These are phyloP conservation scores for Ganoderma lucidum DNA, from an alignment of 1,284 basidiomycete genomes.

Conservation along the genomic window DNA sequence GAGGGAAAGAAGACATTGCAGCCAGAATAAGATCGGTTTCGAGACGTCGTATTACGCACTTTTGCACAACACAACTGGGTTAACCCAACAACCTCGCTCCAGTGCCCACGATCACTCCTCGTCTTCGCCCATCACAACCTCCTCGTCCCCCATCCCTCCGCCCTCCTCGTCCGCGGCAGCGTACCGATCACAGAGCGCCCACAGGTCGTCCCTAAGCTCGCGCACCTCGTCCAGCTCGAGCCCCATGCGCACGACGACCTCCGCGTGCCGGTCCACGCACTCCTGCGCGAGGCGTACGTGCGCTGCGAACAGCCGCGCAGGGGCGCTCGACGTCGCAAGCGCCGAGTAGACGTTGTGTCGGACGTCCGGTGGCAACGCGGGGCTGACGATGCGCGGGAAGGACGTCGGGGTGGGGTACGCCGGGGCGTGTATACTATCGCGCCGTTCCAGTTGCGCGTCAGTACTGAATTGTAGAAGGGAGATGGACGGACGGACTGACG, in stretches of 20 bases:
- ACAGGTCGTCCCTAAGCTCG: constrained; percentile 42
- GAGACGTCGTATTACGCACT: background rate
- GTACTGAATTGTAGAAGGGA: too few species aligned
- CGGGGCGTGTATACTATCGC: constrained; percentile 39
- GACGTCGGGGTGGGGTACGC: constrained; percentile 41
- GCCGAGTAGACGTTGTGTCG: constrained; percentile 35
- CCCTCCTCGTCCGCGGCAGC: constrained; percentile 32
- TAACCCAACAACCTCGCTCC: too few species aligned
- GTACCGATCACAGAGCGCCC: constrained; percentile 43
- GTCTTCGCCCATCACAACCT: constrained; percentile 35
- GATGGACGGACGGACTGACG: background rate
- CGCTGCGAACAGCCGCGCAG: constrained; percentile 36
- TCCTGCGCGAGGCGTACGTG: constrained; percentile 40
- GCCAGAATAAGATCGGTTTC: background rate
- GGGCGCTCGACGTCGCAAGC: constrained; percentile 35
- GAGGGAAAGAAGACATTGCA: background rate
- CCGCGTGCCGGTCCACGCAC: constrained; percentile 39
- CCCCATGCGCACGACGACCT: constrained; percentile 39
- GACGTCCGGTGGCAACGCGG: constrained; percentile 22
- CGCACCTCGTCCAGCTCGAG: constrained; percentile 44
- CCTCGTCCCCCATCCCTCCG: constrained; percentile 15
- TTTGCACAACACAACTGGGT: background rate
- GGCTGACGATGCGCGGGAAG: constrained; percentile 39
- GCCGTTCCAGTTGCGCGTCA: background rate
- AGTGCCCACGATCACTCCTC: constrained; percentile 19